Conservation (phyloP, 805 yeast species). For the Metschnikowia arizonensis region DNA sequence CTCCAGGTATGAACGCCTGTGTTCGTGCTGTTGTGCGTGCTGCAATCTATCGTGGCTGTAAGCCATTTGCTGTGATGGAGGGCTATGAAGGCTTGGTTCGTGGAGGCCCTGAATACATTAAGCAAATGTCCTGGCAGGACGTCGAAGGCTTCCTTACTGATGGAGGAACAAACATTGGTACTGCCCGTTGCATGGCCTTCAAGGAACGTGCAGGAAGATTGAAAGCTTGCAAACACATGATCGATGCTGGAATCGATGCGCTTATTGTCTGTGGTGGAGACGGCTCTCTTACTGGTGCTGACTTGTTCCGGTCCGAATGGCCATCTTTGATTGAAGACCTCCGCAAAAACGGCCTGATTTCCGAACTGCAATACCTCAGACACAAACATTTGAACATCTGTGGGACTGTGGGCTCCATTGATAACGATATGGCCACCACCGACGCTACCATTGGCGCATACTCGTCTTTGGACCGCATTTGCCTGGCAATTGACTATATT, state of each 20-base stretch:
- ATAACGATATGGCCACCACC: slow-evolving; percentile 80
- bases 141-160: slow-evolving; percentile 66
- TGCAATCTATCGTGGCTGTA: slow-evolving; percentile 61
- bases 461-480: slow-evolving; percentile 71
- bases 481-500: slow-evolving; percentile 72
- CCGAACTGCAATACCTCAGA: slow-evolving; percentile 43
- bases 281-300: slow-evolving; percentile 81
- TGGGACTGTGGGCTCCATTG: slow-evolving; percentile 80
- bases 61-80: slow-evolving; percentile 64
- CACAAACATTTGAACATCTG: slow-evolving; percentile 61
- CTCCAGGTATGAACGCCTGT: slow-evolving; percentile 78
- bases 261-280: slow-evolving; percentile 81
- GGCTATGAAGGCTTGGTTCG: slow-evolving; percentile 71
- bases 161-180: slow-evolving; percentile 79
- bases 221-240: slow-evolving; percentile 59
- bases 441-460: slow-evolving; percentile 81
- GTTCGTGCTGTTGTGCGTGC: slow-evolving; percentile 71
- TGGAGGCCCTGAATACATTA: slow-evolving; percentile 54
- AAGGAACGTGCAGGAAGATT: slow-evolving; percentile 64
- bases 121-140: slow-evolving; percentile 66
- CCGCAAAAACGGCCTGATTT: slow-evolving; percentile 40
- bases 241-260: slow-evolving; percentile 71
- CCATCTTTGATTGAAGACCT: slow-evolving; percentile 64
- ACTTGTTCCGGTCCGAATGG: slow-evolving; percentile 73
- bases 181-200: slow-evolving; percentile 69